phyloP scores from a whole-genome alignment of 2,329 filamentous ascomycete genomes.

The Corinectria fuckeliana region DNA sequence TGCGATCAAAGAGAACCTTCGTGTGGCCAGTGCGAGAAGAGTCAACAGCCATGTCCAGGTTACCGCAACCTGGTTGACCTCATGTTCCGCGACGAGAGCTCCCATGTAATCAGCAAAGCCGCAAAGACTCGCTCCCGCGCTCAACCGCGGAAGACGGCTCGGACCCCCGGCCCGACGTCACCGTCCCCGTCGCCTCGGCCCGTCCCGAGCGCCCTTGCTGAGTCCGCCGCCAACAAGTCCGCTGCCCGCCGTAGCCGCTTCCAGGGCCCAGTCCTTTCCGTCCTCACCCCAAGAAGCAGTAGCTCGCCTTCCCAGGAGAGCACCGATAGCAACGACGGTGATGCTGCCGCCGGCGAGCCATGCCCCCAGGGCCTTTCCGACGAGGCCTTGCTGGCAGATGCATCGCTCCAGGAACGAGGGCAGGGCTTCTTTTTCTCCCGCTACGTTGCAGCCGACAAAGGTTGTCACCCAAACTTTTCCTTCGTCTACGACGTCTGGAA shows the following conservation, averaged over 20 bases:
- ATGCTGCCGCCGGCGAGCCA: constrained; percentile 10
- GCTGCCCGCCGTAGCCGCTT: constrained; percentile 17
- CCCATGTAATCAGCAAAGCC: constrained; percentile 61
- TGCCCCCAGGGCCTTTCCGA: constrained; percentile 23
- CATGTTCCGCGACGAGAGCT: constrained; percentile 64
- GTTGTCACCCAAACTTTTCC: constrained; percentile 58
- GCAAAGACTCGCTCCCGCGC: constrained; percentile 42
- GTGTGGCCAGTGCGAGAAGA: constrained; percentile 62
- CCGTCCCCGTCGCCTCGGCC: constrained; percentile 26
- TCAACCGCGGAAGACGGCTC: constrained; percentile 33
- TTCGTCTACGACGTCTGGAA: constrained; percentile 61
- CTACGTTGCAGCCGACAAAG: constrained; percentile 55
- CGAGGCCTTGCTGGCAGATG: constrained; percentile 24
- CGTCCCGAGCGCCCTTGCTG: constrained; percentile 5
- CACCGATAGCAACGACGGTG: constrained; percentile 19
- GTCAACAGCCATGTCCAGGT: constrained; percentile 58
- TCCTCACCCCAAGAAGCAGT: constrained; percentile 32
- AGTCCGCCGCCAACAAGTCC: constrained; percentile 14
- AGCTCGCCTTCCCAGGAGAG: constrained; percentile 35
- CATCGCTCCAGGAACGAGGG: constrained; percentile 50
- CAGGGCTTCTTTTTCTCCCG: constrained; percentile 59
- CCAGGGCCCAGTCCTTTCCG: constrained; percentile 33
- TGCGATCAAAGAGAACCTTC: constrained; percentile 60
- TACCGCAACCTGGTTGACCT: constrained; percentile 63
- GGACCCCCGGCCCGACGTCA: constrained; percentile 22